phyloP scores from a whole-genome alignment of 2,329 filamentous ascomycete genomes.

The Exophiala phaeomuriformis region DNA sequence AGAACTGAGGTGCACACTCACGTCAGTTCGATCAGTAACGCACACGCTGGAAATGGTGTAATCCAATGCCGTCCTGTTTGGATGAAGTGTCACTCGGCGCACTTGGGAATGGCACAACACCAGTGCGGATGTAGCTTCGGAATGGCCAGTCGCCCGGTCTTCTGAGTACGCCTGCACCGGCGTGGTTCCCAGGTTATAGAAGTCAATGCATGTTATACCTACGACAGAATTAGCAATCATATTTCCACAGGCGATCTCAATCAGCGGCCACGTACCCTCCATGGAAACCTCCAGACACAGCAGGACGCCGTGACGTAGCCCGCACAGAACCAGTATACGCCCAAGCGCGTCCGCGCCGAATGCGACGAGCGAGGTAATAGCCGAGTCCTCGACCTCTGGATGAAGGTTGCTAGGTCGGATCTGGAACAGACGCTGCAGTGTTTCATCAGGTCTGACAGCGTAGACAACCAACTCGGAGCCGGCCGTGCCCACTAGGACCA shows the following conservation, averaged over 20 bases:
- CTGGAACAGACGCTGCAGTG: conserved; percentile 7
- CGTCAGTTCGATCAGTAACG: conserved; percentile 16
- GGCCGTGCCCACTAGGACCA: conserved; percentile 38
- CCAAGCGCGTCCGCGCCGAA: conserved; percentile 12
- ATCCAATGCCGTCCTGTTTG: conserved; percentile 10
- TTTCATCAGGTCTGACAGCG: conserved; percentile 22
- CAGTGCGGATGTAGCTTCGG: conserved; percentile 12
- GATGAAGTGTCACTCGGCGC: conserved; percentile 18
- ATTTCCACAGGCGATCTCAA: conserved; percentile 3
- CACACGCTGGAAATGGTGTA: conserved; percentile 14
- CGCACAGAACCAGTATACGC: conserved; percentile 34
- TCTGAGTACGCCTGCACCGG: conserved; percentile 11
- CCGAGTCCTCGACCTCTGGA: conserved; percentile 32
- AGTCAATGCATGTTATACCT: conserved; percentile 18
- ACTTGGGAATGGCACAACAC: conserved; percentile 15
- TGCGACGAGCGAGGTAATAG: conserved; percentile 33
- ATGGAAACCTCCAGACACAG: conserved; percentile 31
- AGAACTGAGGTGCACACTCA: conserved; percentile 4
- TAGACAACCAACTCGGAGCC: conserved; percentile 35
- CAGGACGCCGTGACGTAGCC: conserved; percentile 41
- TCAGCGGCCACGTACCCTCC: conserved; percentile 6
- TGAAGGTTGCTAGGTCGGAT: conserved; percentile 13
- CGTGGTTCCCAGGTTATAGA: conserved; percentile 16
- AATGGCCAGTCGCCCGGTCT: neutral
- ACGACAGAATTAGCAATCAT: conserved; percentile 14